These are phyloP conservation scores for Anastatica hierochuntica DNA, from an alignment of 345 rosid species.

Conservation along the genomic window DNA sequence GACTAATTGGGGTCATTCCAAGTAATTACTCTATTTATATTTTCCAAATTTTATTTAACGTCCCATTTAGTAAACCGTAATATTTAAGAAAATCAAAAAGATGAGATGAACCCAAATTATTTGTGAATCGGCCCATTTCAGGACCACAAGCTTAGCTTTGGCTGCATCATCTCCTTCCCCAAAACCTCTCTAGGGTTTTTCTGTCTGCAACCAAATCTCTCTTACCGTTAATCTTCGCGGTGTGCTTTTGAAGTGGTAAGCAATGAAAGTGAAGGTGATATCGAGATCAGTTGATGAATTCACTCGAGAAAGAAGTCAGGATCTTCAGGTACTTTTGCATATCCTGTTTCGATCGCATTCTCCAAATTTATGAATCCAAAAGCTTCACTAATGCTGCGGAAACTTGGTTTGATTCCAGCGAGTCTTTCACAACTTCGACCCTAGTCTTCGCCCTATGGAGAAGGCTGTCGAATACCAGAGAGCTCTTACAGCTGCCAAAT, in stretches of 20 bases:
- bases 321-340: slow-evolving; percentile 51
- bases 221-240: not conserved
- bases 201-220: too few relatives aligned
- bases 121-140: slow-evolving; percentile 17
- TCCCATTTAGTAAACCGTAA: too few relatives aligned
- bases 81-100: too few relatives aligned
- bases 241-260: not conserved
- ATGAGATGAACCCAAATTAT: too few relatives aligned
- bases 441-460: slow-evolving; percentile 68
- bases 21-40: too few relatives aligned
- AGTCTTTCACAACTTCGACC: slow-evolving; percentile 84
- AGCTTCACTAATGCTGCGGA: not conserved
- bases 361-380: too few relatives aligned
- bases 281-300: slow-evolving; percentile 82
- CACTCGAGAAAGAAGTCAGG: slow-evolving; percentile 95
- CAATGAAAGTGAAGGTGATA: slow-evolving; percentile 74
- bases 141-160: not conserved
- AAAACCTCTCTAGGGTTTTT: slow-evolving; percentile 25
- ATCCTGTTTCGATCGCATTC: not conserved
- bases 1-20: too few relatives aligned
- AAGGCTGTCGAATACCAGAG: slow-evolving; percentile 82
- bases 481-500: slow-evolving; percentile 32
- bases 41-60: too few relatives aligned
- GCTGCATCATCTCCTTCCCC: too few relatives aligned
- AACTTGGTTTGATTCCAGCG: slow-evolving; percentile 32